Percentiles rank a stretch among this genome's conserved stretches.
Evolutionary conservation across 768 basidiomycete genomes (phyloP).

Genomic region (Leccinellum luteum): DNA sequence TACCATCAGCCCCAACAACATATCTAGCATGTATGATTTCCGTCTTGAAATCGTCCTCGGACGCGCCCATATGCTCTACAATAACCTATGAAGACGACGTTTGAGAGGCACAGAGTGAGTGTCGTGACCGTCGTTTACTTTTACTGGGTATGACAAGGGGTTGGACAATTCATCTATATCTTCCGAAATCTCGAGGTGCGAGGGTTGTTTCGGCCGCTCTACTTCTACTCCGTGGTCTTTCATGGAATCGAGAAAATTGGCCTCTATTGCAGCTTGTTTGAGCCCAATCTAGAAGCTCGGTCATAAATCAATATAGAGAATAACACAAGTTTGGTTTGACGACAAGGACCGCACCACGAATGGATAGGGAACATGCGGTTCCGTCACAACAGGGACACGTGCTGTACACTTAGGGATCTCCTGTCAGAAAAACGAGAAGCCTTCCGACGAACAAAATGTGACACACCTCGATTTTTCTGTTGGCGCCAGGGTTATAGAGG

Average conservation of each 20-base stretch:
- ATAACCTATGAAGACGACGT: neutral
- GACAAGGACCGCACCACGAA: neutral
- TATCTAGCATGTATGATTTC: constrained; percentile 34
- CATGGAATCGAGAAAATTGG: neutral
- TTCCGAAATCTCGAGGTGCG: neutral
- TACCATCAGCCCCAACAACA: constrained; percentile 38
- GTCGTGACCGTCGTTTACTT: neutral
- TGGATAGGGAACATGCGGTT: neutral
- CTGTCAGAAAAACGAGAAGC: neutral
- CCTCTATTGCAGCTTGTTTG: neutral
- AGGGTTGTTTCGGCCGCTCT: neutral
- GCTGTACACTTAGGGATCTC: neutral
- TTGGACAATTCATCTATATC: neutral
- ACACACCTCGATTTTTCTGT: too few species aligned
- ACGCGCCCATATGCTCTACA: neutral
- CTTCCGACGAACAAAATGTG: too few species aligned
- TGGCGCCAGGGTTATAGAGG: neutral
- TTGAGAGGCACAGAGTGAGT: neutral
- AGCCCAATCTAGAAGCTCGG: neutral
- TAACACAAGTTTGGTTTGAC: neutral
- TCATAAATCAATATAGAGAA: neutral
- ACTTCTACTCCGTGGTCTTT: neutral
- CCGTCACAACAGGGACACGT: neutral
- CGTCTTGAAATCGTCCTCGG: constrained; percentile 31
- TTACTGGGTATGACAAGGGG: neutral